Conservation (phyloP, 192 early-diverging fungal genomes). For the Umbelopsis ramanniana region DNA sequence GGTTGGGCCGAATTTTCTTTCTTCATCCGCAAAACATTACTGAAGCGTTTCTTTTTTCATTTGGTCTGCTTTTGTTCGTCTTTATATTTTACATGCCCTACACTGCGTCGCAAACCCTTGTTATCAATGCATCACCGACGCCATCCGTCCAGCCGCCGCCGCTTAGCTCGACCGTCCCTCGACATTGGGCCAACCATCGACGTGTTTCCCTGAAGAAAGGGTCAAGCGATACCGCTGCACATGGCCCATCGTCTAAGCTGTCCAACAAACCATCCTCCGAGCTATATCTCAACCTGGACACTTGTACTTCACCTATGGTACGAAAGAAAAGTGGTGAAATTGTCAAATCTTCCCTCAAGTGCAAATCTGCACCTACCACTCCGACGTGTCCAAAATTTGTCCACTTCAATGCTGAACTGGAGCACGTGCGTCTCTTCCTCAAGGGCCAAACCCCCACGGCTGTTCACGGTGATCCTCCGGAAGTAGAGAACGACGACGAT, state of each 20-base stretch:
- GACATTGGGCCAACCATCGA: background rate
- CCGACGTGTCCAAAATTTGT: slow-evolving; percentile 59
- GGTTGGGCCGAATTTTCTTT: too few species aligned
- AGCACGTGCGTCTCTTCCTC: slow-evolving; percentile 72
- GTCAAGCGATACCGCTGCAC: background rate
- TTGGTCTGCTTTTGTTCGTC: background rate
- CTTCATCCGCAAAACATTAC: too few species aligned
- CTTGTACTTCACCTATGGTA: slow-evolving; percentile 23
- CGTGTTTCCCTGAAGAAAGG: slow-evolving; percentile 8
- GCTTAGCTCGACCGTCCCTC: background rate
- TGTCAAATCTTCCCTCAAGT: slow-evolving; percentile 27
- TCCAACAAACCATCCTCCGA: background rate
- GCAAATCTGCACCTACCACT: slow-evolving; percentile 42
- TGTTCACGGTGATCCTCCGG: slow-evolving; percentile 46
- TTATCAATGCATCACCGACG: background rate
- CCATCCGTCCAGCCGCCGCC: background rate
- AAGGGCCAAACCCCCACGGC: slow-evolving; percentile 67
- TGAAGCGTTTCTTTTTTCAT: background rate
- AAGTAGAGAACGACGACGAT: slow-evolving; percentile 27
- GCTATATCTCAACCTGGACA: background rate
- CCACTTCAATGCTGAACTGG: slow-evolving; percentile 68
- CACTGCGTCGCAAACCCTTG: slow-evolving; percentile 6
- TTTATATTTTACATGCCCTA: slow-evolving; percentile 22
- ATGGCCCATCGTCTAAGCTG: background rate
- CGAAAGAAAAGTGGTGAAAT: slow-evolving; percentile 31